These are phyloP conservation scores for Leishmania turanica DNA, from an alignment of 208 protist genomes.

Conservation along the genomic window DNA sequence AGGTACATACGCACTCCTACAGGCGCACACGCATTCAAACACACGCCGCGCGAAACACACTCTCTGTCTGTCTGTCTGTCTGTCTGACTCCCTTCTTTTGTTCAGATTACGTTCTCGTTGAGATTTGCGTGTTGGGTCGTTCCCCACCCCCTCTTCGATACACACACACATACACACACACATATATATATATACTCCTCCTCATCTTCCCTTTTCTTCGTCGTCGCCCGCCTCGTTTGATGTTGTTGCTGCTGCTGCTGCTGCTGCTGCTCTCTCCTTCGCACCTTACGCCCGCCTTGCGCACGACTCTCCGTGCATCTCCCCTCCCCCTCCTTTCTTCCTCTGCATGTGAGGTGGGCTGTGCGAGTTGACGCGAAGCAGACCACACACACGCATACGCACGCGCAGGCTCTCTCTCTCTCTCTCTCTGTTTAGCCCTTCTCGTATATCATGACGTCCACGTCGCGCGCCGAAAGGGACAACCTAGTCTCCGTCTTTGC, in stretches of 20 bases:
- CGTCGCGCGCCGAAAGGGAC: constrained; percentile 27
- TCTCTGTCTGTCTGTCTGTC: neutral
- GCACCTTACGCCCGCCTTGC: neutral
- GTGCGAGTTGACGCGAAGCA: neutral
- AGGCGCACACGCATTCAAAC: neutral
- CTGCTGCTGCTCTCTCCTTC: neutral
- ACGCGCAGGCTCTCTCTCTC: neutral
- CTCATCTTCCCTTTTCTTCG: neutral
- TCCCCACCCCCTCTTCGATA: neutral
- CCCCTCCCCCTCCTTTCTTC: too few species aligned
- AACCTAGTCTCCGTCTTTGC: constrained; percentile 75
- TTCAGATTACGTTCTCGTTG: neutral
- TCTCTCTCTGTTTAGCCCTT: neutral
- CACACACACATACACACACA: too few species aligned
- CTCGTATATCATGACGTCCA: constrained; percentile 20
- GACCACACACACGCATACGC: neutral
- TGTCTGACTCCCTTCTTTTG: neutral
- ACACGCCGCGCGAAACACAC: neutral
- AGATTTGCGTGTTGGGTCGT: neutral
- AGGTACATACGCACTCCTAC: neutral
- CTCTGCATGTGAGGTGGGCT: neutral
- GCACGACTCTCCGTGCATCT: neutral
- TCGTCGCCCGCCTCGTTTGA: too few species aligned
- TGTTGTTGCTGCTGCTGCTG: neutral
- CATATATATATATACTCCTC: neutral